Evolutionary conservation across 352 stramenopile genomes (phyloP), one percentile per base, ranked within the genome.

Genomic region (Phytophthora rubi): DNA sequence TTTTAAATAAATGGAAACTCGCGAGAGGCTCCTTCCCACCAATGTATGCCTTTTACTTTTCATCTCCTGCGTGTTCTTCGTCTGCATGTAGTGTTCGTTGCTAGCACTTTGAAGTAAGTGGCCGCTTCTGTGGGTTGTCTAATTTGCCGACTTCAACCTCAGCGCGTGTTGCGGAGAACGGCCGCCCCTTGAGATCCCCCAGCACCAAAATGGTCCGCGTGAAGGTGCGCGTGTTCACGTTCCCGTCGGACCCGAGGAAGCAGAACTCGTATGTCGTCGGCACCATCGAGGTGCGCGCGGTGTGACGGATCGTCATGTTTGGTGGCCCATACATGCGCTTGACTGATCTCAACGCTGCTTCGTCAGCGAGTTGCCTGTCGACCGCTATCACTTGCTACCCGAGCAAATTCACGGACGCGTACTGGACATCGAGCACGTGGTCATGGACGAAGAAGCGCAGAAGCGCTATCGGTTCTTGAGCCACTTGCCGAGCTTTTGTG

Each of bases 381-480:
- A 79, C 59, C 81, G 77, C 6, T 87, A 90, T 42, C 76, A 86
- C n/a, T 63, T 83, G 7, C 63, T 93, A 9, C 85, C 85, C 0
- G 81, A 90, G 53, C 69, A 61, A 35, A 80, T 93, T 23, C 26
- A 75, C 44, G 91, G 83, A 5, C 76, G 83, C 32, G 79, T 97
- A 13, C 59, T 97, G 21, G 87, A 97, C 12, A 83, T 97, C 8
- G 91, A 97, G 71, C 91, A 94, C 32, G 58, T 93, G 6, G 83
- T 96, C n/a, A 89, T 97, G 81, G 90, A 95, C 62, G 86, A 93
- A 33, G 89, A 95, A 32, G 76, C 83, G 28, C 83, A 88, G 62
- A 93, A 93, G 49, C 87, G 91, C 9, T 96, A 93, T 53, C 87
- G 89, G 18, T 97, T 97, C 55, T 68, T 97, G 53, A 90, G 78